Evolutionary conservation across 495 filamentous ascomycete species (phyloP).

Genomic region (Lepidopterella palustris): DNA sequence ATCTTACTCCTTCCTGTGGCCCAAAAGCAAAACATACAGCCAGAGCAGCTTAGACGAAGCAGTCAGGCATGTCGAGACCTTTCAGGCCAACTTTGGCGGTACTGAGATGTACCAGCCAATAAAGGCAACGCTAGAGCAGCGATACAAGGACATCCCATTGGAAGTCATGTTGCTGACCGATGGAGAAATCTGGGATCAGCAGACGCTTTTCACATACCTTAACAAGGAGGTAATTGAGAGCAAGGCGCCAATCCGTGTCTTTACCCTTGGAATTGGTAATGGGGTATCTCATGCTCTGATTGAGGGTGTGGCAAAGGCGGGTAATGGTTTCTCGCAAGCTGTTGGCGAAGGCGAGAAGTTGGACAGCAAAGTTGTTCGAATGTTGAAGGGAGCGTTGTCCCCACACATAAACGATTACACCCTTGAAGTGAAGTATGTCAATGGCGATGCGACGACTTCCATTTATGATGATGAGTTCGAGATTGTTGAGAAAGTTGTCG

Average conservation of each 20-base stretch:
- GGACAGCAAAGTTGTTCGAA: conserved; percentile 58
- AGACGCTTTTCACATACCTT: conserved; percentile 50
- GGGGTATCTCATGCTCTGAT: conserved; percentile 57
- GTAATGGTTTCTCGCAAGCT: conserved; percentile 59
- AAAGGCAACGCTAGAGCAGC: conserved; percentile 44
- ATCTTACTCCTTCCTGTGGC: conserved; percentile 51
- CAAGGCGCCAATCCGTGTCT: conserved; percentile 53
- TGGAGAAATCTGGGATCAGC: conserved; percentile 59
- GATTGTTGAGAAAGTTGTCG: conserved; percentile 48
- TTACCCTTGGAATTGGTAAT: conserved; percentile 59
- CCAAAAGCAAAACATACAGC: conserved; percentile 49
- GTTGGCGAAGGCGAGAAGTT: conserved; percentile 54
- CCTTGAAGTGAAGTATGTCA: conserved; percentile 53
- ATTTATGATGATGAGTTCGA: conserved; percentile 52
- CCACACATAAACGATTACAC: conserved; percentile 55
- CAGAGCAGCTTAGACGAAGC: conserved; percentile 47
- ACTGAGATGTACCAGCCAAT: conserved; percentile 58
- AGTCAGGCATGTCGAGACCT: conserved; percentile 41
- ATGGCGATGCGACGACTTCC: conserved; percentile 20
- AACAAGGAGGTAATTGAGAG: conserved; percentile 43
- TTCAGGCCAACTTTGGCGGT: conserved; percentile 56
- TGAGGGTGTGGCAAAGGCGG: conserved; percentile 60
- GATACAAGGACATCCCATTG: conserved; percentile 48
- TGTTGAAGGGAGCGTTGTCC: conserved; percentile 61
- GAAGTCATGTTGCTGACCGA: conserved; percentile 66